Percentiles rank a stretch among this genome's conserved stretches.
These are phyloP conservation scores for Fraxinus baroniana DNA, from an alignment of 305 asterid species.

Conservation along the genomic window DNA sequence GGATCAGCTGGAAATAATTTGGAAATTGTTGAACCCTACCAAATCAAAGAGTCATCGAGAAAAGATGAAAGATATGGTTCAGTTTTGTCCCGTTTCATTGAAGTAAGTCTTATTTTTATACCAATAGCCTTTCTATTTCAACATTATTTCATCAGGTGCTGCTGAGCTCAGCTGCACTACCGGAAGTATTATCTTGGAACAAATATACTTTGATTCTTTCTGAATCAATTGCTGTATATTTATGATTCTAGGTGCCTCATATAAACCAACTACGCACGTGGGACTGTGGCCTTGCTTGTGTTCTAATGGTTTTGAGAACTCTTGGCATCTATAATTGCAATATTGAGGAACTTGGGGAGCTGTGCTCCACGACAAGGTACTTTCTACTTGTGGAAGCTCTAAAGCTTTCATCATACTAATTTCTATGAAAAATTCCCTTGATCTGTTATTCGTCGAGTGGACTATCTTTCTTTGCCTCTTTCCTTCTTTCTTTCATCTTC, in stretches of 20 bases:
- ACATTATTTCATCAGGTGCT: conserved; percentile 6
- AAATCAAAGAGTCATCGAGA: conserved; percentile 36
- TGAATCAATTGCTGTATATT: conserved; percentile 22
- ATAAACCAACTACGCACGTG: conserved; percentile 72
- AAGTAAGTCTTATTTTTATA: conserved; percentile 43
- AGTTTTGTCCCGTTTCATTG: conserved; percentile 41
- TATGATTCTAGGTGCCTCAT: conserved; percentile 69
- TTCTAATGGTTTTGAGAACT: conserved; percentile 75
- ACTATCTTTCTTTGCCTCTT: neutral
- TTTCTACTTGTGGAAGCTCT: neutral
- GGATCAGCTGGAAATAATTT: conserved; percentile 38
- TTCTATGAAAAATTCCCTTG: neutral
- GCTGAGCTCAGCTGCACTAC: conserved; percentile 10
- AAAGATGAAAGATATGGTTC: conserved; percentile 33
- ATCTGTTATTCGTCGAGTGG: conserved; percentile 3
- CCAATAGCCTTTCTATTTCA: conserved; percentile 17
- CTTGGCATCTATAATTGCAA: conserved; percentile 48
- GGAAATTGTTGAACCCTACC: conserved; percentile 42
- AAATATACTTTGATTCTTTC: neutral
- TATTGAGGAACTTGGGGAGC: conserved; percentile 60
- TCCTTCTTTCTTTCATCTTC: neutral
- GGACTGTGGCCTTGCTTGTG: conserved; percentile 98
- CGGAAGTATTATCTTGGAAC: neutral
- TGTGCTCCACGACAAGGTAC: conserved; percentile 81
- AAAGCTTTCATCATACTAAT: neutral